Evolutionary conservation across 441 rosid genomes (phyloP).

Genomic region (Euphorbia celastroides): DNA sequence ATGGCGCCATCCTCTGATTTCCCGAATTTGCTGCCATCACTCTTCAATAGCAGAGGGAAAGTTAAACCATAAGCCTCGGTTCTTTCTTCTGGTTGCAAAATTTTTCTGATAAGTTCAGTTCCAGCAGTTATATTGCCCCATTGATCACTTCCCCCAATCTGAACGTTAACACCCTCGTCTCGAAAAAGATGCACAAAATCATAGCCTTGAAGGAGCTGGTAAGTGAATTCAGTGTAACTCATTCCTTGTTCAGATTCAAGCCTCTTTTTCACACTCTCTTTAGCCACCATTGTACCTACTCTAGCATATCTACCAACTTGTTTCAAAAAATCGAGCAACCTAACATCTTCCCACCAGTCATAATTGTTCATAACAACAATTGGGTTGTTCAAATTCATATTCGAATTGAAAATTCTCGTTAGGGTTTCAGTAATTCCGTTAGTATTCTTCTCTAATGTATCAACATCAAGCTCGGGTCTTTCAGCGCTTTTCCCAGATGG

Average conservation of each 20-base stretch:
- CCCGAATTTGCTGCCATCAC: constrained; percentile 88
- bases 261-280: constrained; percentile 91
- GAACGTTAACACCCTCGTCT: constrained; percentile 73
- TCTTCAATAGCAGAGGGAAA: constrained; percentile 80
- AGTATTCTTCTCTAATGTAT: constrained; percentile 52
- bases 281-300: constrained; percentile 76
- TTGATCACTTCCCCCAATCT: constrained; percentile 97
- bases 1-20: constrained; percentile 97
- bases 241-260: constrained; percentile 89
- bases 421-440: constrained; percentile 45
- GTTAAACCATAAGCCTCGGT: constrained; percentile 68
- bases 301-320: constrained; percentile 78
- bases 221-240: constrained; percentile 90
- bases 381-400: constrained; percentile 9
- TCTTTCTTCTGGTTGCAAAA: constrained; percentile 59
- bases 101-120: constrained; percentile 78
- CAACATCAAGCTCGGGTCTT: constrained; percentile 71
- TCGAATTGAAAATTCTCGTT: constrained; percentile 36
- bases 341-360: constrained; percentile 93
- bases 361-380: constrained; percentile 64
- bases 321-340: constrained; percentile 68
- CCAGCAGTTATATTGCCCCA: constrained; percentile 98
- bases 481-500: constrained; percentile 93
- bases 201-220: constrained; percentile 85
- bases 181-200: constrained; percentile 67